A percentile compares a stretch with the other conserved stretches of the same genome.
Conservation (phyloP, 805 yeast genomes). For the Pichia membranifaciens region DNA sequence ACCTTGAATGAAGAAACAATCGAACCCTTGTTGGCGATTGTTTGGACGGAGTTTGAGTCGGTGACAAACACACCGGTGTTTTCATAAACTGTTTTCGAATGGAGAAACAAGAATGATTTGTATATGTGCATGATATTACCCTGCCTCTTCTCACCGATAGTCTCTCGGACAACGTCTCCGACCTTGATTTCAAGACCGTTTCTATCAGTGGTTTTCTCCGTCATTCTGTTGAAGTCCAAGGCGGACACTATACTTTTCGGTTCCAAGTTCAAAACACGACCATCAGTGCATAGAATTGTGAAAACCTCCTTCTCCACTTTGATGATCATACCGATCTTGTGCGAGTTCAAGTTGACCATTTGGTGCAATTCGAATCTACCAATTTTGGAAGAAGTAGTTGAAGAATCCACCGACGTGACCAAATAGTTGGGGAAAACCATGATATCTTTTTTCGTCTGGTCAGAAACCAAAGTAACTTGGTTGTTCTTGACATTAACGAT, state of each 20-base stretch:
- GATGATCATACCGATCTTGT: conserved; percentile 81
- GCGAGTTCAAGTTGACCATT: conserved; percentile 80
- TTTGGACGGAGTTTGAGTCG: conserved; percentile 67
- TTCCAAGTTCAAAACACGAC: conserved; percentile 61
- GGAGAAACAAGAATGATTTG: conserved; percentile 71
- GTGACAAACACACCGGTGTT: conserved; percentile 90
- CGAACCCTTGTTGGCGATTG: conserved; percentile 77
- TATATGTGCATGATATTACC: conserved; percentile 85
- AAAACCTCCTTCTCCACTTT: conserved; percentile 85
- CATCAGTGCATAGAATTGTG: conserved; percentile 75
- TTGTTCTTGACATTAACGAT: conserved; percentile 78
- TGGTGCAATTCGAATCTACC: conserved; percentile 85
- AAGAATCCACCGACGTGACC: conserved; percentile 80
- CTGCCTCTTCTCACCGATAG: conserved; percentile 75
- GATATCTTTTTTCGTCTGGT: conserved; percentile 81
- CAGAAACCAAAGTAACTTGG: conserved; percentile 84
- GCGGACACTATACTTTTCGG: conserved; percentile 83
- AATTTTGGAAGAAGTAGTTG: conserved; percentile 62
- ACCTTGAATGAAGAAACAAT: conserved; percentile 47
- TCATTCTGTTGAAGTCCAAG: conserved; percentile 55
- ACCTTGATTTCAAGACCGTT: conserved; percentile 78
- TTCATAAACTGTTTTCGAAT: conserved; percentile 72
- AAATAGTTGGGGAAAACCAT: conserved; percentile 90
- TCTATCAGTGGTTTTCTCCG: conserved; percentile 80
- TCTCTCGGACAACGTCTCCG: conserved; percentile 91